Conservation (phyloP, 371 early-diverging fungal species). For the Mortierella sp. region DNA sequence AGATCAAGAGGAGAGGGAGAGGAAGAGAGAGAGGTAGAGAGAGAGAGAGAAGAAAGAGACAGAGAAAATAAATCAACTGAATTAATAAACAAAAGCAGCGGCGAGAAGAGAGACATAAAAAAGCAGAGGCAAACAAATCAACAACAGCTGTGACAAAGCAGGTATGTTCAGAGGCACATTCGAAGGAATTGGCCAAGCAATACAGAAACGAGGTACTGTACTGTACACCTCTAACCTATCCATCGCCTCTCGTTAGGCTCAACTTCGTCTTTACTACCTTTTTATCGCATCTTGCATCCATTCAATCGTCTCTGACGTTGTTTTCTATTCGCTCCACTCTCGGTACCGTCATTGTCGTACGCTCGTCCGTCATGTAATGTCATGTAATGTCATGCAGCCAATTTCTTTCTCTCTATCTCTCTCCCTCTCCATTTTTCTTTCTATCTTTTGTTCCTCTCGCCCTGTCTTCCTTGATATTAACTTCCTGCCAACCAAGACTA, state of each 20-base stretch:
- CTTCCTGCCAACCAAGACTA: too few species aligned
- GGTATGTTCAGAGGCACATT: not conserved
- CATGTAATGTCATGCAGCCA: not conserved
- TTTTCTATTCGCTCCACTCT: not conserved
- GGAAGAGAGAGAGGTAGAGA: not conserved
- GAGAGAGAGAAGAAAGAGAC: not conserved
- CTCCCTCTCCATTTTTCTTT: too few species aligned
- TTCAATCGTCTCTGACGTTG: too few species aligned
- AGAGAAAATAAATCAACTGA: not conserved
- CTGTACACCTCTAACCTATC: not conserved
- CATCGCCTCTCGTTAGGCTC: not conserved
- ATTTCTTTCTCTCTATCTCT: not conserved
- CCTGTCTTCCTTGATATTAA: too few species aligned
- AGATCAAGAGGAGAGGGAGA: not conserved
- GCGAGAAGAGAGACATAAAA: not conserved
- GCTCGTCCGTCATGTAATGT: not conserved
- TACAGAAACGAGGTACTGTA: not conserved
- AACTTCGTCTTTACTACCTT: not conserved
- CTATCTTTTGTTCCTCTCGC: too few species aligned
- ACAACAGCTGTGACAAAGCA: not conserved
- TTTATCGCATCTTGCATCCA: constrained; percentile 8
- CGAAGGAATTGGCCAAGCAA: not conserved
- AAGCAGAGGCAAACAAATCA: not conserved
- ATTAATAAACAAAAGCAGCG: not conserved
- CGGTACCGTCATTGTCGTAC: not conserved